Percentiles rank a stretch among this genome's conserved stretches.
phyloP scores from a whole-genome alignment of 2,329 filamentous ascomycete species.

The Talaromyces pinophilus region DNA sequence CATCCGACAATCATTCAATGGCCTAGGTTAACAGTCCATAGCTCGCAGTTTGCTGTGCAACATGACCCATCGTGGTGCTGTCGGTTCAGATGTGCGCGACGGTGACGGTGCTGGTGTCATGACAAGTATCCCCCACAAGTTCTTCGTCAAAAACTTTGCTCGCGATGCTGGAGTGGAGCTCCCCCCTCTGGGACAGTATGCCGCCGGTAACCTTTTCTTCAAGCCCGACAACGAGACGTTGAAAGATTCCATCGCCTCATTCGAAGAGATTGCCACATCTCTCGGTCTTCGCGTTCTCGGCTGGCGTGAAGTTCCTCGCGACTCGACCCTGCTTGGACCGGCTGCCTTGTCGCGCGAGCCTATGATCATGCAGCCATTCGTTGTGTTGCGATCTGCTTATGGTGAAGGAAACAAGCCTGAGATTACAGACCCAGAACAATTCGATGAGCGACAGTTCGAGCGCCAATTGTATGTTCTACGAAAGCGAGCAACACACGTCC shows the following conservation, averaged over 20 bases:
- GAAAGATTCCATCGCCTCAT: slow-evolving; percentile 85
- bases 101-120: slow-evolving; percentile 98
- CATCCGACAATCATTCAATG: not conserved
- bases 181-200: slow-evolving; percentile 88
- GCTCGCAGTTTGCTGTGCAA: slow-evolving; percentile 95
- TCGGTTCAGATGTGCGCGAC: slow-evolving; percentile 95
- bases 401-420: slow-evolving; percentile 77
- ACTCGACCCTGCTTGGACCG: slow-evolving; percentile 89
- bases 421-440: slow-evolving; percentile 73
- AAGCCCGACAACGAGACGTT: slow-evolving; percentile 91
- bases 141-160: slow-evolving; percentile 98
- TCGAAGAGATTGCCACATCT: slow-evolving; percentile 89
- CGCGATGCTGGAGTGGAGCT: slow-evolving; percentile 85
- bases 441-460: slow-evolving; percentile 85
- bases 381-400: slow-evolving; percentile 83
- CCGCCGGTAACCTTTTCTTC: slow-evolving; percentile 97
- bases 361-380: slow-evolving; percentile 91
- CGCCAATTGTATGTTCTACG: slow-evolving; percentile 90
- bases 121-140: slow-evolving; percentile 97
- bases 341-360: slow-evolving; percentile 93
- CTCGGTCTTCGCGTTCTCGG: slow-evolving; percentile 88
- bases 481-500: slow-evolving; percentile 91
- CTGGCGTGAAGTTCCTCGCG: slow-evolving; percentile 93
- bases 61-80: slow-evolving; percentile 99
- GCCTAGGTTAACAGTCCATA: slow-evolving; percentile 39